phyloP scores from a whole-genome alignment of 345 rosid species.

The Acer saccharum region DNA sequence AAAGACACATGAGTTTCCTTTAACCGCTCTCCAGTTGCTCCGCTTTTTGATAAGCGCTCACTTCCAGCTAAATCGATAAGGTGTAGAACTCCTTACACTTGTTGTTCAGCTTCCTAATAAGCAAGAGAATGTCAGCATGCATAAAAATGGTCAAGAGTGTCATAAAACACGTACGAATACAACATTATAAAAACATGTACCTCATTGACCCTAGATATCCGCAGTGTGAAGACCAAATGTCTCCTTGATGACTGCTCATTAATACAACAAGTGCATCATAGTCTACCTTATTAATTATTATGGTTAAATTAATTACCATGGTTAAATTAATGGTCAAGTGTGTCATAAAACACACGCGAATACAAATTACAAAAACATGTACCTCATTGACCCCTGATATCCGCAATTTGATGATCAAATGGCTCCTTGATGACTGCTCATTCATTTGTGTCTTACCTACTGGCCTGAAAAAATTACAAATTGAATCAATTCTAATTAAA shows the following conservation, averaged over 20 bases:
- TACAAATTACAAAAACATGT: neutral
- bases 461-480: constrained; percentile 45
- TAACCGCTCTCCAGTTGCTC: constrained; percentile 85
- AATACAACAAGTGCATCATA: no score
- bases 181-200: constrained; percentile 30
- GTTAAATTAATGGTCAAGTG: neutral
- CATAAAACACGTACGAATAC: neutral
- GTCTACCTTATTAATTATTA: no score
- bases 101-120: constrained; percentile 78
- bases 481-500: neutral
- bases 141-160: neutral
- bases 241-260: constrained; percentile 41
- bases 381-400: constrained; percentile 91
- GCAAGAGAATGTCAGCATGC: constrained; percentile 17
- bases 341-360: neutral
- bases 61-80: constrained; percentile 97
- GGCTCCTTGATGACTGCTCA: constrained; percentile 77
- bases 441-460: constrained; percentile 94
- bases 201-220: constrained; percentile 85
- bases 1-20: constrained; percentile 85
- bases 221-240: constrained; percentile 80
- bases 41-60: constrained; percentile 87
- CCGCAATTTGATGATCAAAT: constrained; percentile 79
- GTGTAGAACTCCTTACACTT: constrained; percentile 88
- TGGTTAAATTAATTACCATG: no score